Evolutionary conservation across 1,284 basidiomycete genomes (phyloP).

Genomic region (Phylloporus sp.): DNA sequence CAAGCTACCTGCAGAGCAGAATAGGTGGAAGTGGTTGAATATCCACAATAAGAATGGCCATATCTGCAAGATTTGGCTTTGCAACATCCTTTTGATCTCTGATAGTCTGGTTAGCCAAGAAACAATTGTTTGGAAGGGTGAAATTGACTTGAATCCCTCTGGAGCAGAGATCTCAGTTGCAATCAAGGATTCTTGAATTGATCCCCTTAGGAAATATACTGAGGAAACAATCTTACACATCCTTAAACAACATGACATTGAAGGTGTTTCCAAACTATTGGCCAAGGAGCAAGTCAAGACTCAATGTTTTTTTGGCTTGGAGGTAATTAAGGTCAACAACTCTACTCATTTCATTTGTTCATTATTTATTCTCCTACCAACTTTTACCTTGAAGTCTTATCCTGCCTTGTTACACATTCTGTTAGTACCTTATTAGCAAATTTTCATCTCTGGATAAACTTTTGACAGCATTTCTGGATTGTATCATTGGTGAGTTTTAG

Average conservation of each 20-base stretch:
- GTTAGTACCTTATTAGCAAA: background rate
- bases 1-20: too few species aligned
- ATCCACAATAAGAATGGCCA: background rate
- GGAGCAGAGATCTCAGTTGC: background rate
- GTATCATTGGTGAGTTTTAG: background rate
- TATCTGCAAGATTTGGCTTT: background rate
- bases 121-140: background rate
- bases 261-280: background rate
- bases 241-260: background rate
- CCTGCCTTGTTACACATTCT: background rate
- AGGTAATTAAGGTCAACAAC: background rate
- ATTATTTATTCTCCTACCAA: background rate
- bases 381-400: constrained; percentile 1
- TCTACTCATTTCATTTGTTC: background rate
- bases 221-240: background rate
- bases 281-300: background rate
- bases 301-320: background rate
- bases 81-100: background rate
- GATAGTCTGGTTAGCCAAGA: background rate
- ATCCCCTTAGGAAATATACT: background rate
- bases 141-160: background rate
- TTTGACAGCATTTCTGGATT: constrained; percentile 1
- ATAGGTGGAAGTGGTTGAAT: too few species aligned
- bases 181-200: background rate
- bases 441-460: constrained; percentile 3